These are phyloP conservation scores for Ceratocystiopsis minuta DNA, from an alignment of 2,329 filamentous ascomycete genomes.

Conservation along the genomic window DNA sequence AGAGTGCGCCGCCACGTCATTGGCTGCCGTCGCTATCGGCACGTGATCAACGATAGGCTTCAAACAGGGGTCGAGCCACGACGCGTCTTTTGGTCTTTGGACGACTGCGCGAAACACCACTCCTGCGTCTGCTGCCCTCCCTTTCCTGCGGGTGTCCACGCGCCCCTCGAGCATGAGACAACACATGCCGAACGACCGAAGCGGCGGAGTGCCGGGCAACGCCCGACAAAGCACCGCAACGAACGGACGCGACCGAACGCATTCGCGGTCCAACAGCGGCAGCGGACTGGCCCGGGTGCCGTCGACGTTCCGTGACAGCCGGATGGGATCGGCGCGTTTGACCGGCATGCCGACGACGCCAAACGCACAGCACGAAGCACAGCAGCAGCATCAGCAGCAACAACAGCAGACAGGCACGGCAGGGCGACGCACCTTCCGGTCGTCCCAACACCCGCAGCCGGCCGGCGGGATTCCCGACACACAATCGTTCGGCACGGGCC, in stretches of 20 bases:
- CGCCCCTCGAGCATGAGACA: no score
- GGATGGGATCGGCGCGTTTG: slow-evolving; percentile 16
- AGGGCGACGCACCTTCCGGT: slow-evolving; percentile 5
- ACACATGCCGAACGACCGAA: slow-evolving; percentile 11
- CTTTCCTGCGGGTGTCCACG: no score
- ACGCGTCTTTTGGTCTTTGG: no score
- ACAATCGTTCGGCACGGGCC: slow-evolving; percentile 5
- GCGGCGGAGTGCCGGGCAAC: slow-evolving; percentile 12
- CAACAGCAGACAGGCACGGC: background rate
- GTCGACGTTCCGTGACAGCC: slow-evolving; percentile 13
- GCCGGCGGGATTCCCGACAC: slow-evolving; percentile 7
- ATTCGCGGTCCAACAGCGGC: slow-evolving; percentile 11
- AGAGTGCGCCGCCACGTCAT: no score
- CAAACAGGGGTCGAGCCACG: no score
- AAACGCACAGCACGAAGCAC: background rate
- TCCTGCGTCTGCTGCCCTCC: no score
- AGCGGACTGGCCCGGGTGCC: slow-evolving; percentile 12
- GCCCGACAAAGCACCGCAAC: slow-evolving; percentile 11
- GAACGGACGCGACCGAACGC: slow-evolving; percentile 6
- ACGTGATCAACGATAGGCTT: no score
- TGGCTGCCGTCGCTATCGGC: no score
- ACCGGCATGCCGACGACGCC: slow-evolving; percentile 14
- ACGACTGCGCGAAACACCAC: no score
- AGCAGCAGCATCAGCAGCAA: slow-evolving; percentile 2
- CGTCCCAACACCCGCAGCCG: slow-evolving; percentile 11